Percentiles rank a stretch among this genome's conserved stretches.
Conservation (phyloP, 371 early-diverging fungal species). For the Polyrhizophydium stewartii region DNA sequence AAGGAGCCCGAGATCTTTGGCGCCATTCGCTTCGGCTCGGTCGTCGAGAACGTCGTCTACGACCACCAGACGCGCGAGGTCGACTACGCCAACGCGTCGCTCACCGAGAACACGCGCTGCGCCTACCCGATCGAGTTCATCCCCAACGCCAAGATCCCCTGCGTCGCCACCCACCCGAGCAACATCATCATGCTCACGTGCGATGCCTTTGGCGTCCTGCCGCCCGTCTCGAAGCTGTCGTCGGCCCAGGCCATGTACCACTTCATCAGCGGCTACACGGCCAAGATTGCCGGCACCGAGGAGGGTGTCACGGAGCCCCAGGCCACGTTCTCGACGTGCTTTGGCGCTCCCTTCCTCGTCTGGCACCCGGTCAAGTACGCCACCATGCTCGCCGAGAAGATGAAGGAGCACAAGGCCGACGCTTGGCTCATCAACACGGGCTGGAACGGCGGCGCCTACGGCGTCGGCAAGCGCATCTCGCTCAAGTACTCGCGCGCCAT, state of each 20-base stretch:
- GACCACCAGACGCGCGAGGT: constrained; percentile 79
- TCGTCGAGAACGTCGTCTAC: constrained; percentile 93
- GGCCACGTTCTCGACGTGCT: constrained; percentile 95
- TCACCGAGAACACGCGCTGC: constrained; percentile 97
- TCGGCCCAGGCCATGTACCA: constrained; percentile 96
- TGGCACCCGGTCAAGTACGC: constrained; percentile 97
- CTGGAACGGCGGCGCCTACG: constrained; percentile 94
- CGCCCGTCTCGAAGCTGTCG: constrained; percentile 87
- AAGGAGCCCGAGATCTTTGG: constrained; percentile 98
- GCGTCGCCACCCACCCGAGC: constrained; percentile 89
- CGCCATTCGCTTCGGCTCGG: constrained; percentile 91
- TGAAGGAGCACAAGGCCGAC: constrained; percentile 80
- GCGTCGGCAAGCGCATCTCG: constrained; percentile 85
- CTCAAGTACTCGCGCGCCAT: constrained; percentile 96
- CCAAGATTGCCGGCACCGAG: constrained; percentile 92
- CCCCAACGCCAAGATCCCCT: constrained; percentile 94
- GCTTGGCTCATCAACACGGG: constrained; percentile 99
- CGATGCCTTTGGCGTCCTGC: constrained; percentile 97
- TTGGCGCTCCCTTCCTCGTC: constrained; percentile 96
- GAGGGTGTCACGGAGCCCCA: constrained; percentile 91
- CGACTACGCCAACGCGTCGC: constrained; percentile 72
- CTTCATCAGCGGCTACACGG: constrained; percentile 75
- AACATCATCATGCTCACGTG: constrained; percentile 96
- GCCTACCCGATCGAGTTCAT: constrained; percentile 97
- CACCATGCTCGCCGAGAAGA: constrained; percentile 93